Evolutionary conservation across 192 early-diverging fungal genomes (phyloP).

Genomic region (Coemansia sp.): DNA sequence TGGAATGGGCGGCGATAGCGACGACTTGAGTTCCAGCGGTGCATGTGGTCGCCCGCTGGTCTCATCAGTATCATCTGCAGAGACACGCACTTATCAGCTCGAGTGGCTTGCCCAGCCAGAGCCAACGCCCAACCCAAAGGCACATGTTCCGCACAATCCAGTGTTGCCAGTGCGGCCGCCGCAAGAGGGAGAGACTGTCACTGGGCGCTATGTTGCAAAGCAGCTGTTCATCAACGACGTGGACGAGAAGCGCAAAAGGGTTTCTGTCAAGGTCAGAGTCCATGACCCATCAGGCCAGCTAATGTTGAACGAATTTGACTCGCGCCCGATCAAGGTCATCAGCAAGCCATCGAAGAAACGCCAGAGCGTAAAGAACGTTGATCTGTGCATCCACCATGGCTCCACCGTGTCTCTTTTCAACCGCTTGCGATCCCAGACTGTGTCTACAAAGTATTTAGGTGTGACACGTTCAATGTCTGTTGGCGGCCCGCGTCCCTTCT

Average conservation of each 20-base stretch:
- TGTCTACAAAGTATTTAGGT: slow-evolving; percentile 83
- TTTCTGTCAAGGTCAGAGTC: slow-evolving; percentile 72
- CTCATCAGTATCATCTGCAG: slow-evolving; percentile 10
- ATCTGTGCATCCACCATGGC: slow-evolving; percentile 84
- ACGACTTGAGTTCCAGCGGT: slow-evolving; percentile 1
- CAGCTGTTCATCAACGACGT: slow-evolving; percentile 84
- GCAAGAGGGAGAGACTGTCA: slow-evolving; percentile 54
- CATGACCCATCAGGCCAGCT: slow-evolving; percentile 62
- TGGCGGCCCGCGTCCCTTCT: slow-evolving; percentile 54
- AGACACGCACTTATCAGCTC: slow-evolving; percentile 36
- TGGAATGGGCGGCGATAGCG: slow-evolving; percentile 9
- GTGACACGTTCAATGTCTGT: slow-evolving; percentile 52
- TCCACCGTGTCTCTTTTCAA: slow-evolving; percentile 87
- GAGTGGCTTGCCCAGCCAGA: slow-evolving; percentile 52
- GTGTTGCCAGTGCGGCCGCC: slow-evolving; percentile 27
- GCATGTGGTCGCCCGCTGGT: background rate
- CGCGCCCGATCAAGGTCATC: slow-evolving; percentile 84
- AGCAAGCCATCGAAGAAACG: slow-evolving; percentile 91
- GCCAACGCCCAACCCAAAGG: slow-evolving; percentile 46
- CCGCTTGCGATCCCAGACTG: slow-evolving; percentile 85
- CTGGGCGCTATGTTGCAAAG: slow-evolving; percentile 77
- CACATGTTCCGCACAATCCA: slow-evolving; percentile 37
- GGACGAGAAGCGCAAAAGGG: slow-evolving; percentile 80
- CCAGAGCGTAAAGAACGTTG: slow-evolving; percentile 80
- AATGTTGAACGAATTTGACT: slow-evolving; percentile 67